phyloP scores from a whole-genome alignment of 345 rosid species.

The Aurinia saxatilis region DNA sequence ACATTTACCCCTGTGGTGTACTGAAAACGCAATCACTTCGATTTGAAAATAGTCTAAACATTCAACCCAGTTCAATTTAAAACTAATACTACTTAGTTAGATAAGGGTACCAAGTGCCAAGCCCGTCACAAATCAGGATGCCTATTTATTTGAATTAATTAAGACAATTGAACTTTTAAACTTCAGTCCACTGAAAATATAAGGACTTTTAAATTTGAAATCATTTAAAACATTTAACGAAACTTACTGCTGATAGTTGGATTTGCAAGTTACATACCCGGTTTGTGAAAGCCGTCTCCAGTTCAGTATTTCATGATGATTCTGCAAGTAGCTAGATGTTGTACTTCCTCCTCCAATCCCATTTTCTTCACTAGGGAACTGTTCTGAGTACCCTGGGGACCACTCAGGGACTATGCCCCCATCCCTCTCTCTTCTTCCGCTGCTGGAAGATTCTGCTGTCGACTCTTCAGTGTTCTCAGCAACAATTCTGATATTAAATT shows the following conservation, averaged over 20 bases:
- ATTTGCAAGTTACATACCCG: conserved; percentile 43
- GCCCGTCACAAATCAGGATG: background rate
- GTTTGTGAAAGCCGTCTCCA: conserved; percentile 91
- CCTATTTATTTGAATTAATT: background rate
- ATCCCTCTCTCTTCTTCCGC: conserved; percentile 76
- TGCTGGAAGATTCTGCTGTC: conserved; percentile 83
- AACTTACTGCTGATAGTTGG: background rate
- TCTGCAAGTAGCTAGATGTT: conserved; percentile 72
- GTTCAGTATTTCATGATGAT: conserved; percentile 77
- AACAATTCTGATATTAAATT: conserved; percentile 36
- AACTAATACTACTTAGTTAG: background rate
- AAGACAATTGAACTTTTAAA: background rate
- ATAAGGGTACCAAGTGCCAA: background rate
- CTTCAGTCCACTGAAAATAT: background rate
- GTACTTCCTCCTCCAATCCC: conserved; percentile 54
- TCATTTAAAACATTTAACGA: background rate
- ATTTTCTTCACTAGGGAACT: conserved; percentile 66
- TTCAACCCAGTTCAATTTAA: background rate
- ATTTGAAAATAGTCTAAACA: background rate
- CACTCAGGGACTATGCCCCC: conserved; percentile 93
- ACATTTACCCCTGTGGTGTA: background rate
- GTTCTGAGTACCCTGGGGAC: conserved; percentile 87
- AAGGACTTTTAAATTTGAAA: background rate
- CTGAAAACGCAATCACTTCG: background rate
- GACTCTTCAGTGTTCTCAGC: conserved; percentile 65